Conservation (phyloP, 2,329 filamentous ascomycete genomes). For the Laburnicola sp. region DNA sequence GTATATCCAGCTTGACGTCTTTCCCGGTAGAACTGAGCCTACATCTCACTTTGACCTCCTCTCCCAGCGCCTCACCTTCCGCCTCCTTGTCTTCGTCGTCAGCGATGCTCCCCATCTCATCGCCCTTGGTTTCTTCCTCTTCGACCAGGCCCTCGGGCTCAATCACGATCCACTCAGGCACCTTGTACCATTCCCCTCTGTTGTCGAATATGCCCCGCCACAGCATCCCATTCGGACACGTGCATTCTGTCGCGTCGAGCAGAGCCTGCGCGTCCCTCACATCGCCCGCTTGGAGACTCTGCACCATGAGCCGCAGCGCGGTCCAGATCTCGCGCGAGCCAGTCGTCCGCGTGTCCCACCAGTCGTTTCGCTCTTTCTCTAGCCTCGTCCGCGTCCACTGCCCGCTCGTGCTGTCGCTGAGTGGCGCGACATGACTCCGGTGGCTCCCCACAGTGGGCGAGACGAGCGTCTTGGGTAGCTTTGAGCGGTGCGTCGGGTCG, state of each 20-base stretch:
- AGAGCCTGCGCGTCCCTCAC: constrained; percentile 70
- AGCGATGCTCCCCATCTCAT: constrained; percentile 29
- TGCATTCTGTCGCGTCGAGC: constrained; percentile 70
- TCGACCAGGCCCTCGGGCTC: constrained; percentile 48
- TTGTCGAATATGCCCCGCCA: constrained; percentile 50
- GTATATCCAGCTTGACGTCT: constrained; percentile 44
- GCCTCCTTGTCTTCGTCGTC: constrained; percentile 21
- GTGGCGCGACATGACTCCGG: constrained; percentile 23
- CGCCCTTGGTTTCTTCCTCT: constrained; percentile 26
- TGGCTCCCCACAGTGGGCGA: constrained; percentile 20
- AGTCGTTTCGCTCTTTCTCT: constrained; percentile 73
- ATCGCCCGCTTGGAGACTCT: constrained; percentile 63
- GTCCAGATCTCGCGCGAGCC: constrained; percentile 80
- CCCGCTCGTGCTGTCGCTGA: constrained; percentile 23
- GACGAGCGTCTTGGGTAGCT: constrained; percentile 33
- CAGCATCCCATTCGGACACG: constrained; percentile 48
- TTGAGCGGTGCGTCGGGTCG: constrained; percentile 28
- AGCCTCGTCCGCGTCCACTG: constrained; percentile 64
- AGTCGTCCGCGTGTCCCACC: constrained; percentile 87
- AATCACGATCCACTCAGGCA: constrained; percentile 51
- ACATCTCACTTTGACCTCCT: constrained; percentile 37
- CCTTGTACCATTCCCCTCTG: constrained; percentile 47
- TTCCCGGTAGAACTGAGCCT: constrained; percentile 45
- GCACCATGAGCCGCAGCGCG: constrained; percentile 68
- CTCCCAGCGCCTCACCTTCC: constrained; percentile 20